phyloP scores from a whole-genome alignment of 2,329 filamentous ascomycete species.

The Aureobasidium sp. region DNA sequence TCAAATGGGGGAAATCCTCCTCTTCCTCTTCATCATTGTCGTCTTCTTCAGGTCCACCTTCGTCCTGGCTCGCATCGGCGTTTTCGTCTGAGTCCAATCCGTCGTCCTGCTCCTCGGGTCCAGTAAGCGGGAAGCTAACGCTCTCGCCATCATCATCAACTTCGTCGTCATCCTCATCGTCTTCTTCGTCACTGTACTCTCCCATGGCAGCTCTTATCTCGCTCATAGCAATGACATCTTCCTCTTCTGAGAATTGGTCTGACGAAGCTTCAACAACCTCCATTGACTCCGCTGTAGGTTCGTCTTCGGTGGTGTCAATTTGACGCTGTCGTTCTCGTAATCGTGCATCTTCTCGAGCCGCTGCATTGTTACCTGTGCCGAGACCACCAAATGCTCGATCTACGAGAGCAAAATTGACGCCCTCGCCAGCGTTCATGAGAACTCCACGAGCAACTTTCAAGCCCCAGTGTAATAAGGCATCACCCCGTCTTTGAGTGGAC shows the following conservation, averaged over 20 bases:
- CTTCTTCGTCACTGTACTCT: slow-evolving; percentile 16
- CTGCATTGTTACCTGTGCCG: slow-evolving; percentile 35
- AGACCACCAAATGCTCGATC: slow-evolving; percentile 55
- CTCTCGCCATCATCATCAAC: slow-evolving; percentile 15
- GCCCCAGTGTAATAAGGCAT: slow-evolving; percentile 48
- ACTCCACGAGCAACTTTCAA: slow-evolving; percentile 51
- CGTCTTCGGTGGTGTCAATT: slow-evolving; percentile 36
- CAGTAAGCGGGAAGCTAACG: not conserved
- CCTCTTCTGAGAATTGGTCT: slow-evolving; percentile 9
- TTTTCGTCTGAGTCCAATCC: slow-evolving; percentile 22
- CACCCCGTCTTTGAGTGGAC: slow-evolving; percentile 33
- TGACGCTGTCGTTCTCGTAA: slow-evolving; percentile 36
- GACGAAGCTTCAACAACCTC: slow-evolving; percentile 31
- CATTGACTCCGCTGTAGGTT: slow-evolving; percentile 26
- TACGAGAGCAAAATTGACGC: slow-evolving; percentile 49
- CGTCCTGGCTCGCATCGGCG: not conserved
- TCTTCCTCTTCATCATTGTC: slow-evolving; percentile 24
- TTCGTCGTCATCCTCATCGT: slow-evolving; percentile 1
- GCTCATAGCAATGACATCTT: slow-evolving; percentile 12
- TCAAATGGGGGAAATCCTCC: slow-evolving; percentile 29
- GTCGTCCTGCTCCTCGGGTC: not conserved
- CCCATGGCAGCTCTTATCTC: slow-evolving; percentile 16
- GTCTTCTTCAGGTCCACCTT: slow-evolving; percentile 19
- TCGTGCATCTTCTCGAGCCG: slow-evolving; percentile 34
- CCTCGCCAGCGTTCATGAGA: slow-evolving; percentile 48